These are phyloP conservation scores for Mycena filopes DNA, from an alignment of 768 basidiomycete genomes.

Conservation along the genomic window DNA sequence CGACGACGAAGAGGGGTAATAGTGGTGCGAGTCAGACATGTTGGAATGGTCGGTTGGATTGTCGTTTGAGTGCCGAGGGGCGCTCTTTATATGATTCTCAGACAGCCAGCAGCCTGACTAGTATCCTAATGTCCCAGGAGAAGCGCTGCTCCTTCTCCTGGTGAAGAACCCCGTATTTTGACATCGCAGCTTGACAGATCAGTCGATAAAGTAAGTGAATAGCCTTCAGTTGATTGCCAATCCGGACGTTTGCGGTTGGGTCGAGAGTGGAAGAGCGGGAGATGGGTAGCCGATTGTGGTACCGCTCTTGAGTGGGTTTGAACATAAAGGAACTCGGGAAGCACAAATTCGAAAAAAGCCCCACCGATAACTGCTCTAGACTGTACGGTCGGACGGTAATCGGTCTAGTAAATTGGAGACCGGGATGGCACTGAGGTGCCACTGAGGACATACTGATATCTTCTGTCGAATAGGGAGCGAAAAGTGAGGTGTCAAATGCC, in stretches of 20 bases:
- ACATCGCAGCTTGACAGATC: conserved; percentile 18
- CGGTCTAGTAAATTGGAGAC: background rate
- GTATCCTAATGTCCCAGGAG: background rate
- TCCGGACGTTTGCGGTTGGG: background rate
- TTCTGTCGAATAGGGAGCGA: conserved; percentile 26
- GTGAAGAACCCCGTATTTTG: conserved; percentile 3
- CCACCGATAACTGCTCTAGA: too few relatives aligned
- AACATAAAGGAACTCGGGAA: too few relatives aligned
- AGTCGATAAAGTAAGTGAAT: background rate
- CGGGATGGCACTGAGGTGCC: background rate
- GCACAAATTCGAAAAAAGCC: too few relatives aligned
- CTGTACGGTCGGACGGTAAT: background rate
- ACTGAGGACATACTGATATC: conserved; percentile 11
- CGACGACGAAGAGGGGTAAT: conserved; percentile 1
- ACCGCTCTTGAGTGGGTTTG: too few relatives aligned
- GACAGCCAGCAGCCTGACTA: background rate
- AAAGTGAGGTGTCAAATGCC: conserved; percentile 13
- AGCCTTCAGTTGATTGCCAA: background rate
- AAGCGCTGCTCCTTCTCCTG: background rate
- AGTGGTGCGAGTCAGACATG: conserved; percentile 4
- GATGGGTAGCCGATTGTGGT: too few relatives aligned
- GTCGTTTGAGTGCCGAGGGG: background rate
- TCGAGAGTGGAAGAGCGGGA: background rate
- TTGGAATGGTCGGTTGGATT: background rate
- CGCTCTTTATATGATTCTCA: conserved; percentile 7